Evolutionary conservation across 1,139 yeast genomes (phyloP).

Genomic region (Blastobotrys raffinosifermentans): DNA sequence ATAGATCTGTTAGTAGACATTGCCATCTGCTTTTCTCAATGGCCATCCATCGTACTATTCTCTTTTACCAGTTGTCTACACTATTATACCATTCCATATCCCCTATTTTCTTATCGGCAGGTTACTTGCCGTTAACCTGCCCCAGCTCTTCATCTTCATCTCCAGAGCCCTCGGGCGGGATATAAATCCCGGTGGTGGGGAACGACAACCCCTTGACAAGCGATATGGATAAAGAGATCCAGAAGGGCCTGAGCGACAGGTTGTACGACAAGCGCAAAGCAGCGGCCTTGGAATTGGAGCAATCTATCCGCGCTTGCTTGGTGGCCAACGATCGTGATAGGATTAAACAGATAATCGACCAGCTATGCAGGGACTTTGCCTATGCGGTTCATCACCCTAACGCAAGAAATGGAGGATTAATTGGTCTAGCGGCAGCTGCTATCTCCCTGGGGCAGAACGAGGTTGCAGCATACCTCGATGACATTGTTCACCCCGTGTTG

Average conservation of each 20-base stretch:
- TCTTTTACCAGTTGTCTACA: too few species aligned
- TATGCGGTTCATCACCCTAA: slow-evolving; percentile 74
- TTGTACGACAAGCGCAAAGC: slow-evolving; percentile 91
- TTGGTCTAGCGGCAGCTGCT: slow-evolving; percentile 72
- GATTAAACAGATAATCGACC: slow-evolving; percentile 62
- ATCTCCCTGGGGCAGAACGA: slow-evolving; percentile 71
- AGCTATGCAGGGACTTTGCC: slow-evolving; percentile 62
- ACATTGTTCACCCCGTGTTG: slow-evolving; percentile 85
- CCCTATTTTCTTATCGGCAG: too few species aligned
- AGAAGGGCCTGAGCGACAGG: slow-evolving; percentile 82
- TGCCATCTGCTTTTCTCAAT: too few species aligned
- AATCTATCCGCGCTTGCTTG: slow-evolving; percentile 65
- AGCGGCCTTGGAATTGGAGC: slow-evolving; percentile 87
- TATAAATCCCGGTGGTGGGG: too few species aligned
- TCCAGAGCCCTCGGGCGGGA: too few species aligned
- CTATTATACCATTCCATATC: too few species aligned
- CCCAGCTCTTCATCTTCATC: too few species aligned
- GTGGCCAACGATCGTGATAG: slow-evolving; percentile 62
- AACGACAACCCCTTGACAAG: too few species aligned
- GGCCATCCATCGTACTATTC: too few species aligned
- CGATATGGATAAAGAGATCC: slow-evolving; percentile 72
- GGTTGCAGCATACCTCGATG: slow-evolving; percentile 68
- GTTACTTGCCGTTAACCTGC: too few species aligned
- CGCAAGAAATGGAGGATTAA: slow-evolving; percentile 69
- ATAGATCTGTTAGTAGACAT: too few species aligned